phyloP scores from a whole-genome alignment of 2,329 filamentous ascomycete genomes.

The Talaromyces sp. region DNA sequence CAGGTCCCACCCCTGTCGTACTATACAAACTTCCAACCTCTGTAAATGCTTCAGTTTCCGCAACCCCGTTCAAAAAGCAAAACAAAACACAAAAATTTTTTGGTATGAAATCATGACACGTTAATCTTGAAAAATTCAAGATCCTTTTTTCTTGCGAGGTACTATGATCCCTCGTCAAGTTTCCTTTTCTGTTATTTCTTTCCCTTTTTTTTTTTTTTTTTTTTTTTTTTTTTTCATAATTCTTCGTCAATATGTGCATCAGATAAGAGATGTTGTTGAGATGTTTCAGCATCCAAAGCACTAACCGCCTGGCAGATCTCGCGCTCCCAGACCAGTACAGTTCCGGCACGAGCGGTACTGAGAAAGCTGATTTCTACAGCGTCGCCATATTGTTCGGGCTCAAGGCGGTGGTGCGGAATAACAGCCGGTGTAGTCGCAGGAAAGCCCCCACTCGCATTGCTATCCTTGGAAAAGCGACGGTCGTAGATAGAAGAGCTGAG shows the following conservation, averaged over 20 bases:
- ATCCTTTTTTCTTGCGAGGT: neutral
- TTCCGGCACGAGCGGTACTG: slow-evolving; percentile 80
- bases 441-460: neutral
- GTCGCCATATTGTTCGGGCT: slow-evolving; percentile 25
- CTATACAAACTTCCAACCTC: neutral
- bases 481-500: neutral
- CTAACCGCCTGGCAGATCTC: slow-evolving; percentile 68
- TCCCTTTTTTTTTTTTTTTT: neutral
- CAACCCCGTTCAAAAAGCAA: neutral
- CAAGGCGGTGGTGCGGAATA: slow-evolving; percentile 22
- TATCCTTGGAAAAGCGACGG: neutral
- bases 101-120: neutral
- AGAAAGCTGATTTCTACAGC: slow-evolving; percentile 80
- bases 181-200: neutral
- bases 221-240: neutral
- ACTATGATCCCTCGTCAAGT: neutral
- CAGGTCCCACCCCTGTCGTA: neutral
- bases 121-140: neutral
- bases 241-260: neutral
- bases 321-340: slow-evolving; percentile 74
- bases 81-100: neutral
- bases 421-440: slow-evolving; percentile 1
- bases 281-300: slow-evolving; percentile 50
- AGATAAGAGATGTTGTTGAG: neutral
- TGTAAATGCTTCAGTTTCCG: neutral